These are phyloP conservation scores for Umbilicus rupestris DNA, from an alignment of 164 flowering plant species.

Conservation along the genomic window DNA sequence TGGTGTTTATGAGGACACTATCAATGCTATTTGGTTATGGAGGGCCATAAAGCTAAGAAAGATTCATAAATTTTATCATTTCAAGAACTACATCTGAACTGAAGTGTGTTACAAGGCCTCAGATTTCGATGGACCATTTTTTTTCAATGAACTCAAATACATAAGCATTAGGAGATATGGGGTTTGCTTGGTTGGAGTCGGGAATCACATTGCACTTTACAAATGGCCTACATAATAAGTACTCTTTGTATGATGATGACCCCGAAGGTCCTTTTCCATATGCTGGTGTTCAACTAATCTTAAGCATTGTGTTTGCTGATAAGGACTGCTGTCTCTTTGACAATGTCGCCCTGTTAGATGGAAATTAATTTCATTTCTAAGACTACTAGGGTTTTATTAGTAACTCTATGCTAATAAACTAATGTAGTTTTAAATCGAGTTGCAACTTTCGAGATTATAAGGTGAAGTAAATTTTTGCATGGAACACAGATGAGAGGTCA, in stretches of 20 bases:
- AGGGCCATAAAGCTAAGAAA: background rate
- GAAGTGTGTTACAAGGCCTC: background rate
- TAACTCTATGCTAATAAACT: too few relatives aligned
- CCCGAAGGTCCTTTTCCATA: background rate
- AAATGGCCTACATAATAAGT: background rate
- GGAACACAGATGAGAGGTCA: constrained; percentile 1
- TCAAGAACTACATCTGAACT: background rate
- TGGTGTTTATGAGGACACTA: background rate
- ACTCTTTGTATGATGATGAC: background rate
- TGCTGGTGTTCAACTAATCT: background rate
- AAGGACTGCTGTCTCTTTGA: background rate
- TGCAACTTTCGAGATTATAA: background rate
- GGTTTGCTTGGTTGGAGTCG: background rate
- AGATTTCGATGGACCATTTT: background rate
- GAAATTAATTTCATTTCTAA: background rate
- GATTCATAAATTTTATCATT: background rate
- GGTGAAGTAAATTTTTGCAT: background rate
- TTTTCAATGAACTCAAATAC: background rate
- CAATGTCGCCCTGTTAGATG: background rate
- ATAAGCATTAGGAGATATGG: background rate
- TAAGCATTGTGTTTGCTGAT: background rate
- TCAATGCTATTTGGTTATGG: background rate
- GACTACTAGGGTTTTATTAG: too few relatives aligned
- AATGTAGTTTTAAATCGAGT: background rate
- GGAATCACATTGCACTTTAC: too few relatives aligned